phyloP scores from a whole-genome alignment of 2,329 filamentous ascomycete species.

The Clonostachys chloroleuca region DNA sequence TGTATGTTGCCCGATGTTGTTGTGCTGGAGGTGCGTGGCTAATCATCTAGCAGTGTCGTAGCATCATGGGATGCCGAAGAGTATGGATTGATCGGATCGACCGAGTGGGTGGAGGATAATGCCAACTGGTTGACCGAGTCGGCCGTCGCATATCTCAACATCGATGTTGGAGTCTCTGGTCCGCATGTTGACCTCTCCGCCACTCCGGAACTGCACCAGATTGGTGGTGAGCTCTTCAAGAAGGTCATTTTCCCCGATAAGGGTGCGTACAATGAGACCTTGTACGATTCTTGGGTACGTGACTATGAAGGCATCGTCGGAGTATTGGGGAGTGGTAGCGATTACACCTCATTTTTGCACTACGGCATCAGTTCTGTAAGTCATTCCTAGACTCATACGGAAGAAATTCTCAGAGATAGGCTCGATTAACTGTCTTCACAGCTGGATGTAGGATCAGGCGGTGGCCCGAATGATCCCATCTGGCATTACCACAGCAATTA shows the following conservation, averaged over 20 bases:
- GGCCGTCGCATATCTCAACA: slow-evolving; percentile 74
- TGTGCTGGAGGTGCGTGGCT: neutral
- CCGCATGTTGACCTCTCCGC: slow-evolving; percentile 51
- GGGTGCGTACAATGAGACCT: slow-evolving; percentile 37
- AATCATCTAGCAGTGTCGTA: slow-evolving; percentile 54
- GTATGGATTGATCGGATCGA: slow-evolving; percentile 75
- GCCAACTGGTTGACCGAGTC: slow-evolving; percentile 69
- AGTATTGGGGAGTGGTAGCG: slow-evolving; percentile 61
- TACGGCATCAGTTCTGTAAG: slow-evolving; percentile 32
- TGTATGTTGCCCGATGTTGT: slow-evolving; percentile 7
- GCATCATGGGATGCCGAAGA: slow-evolving; percentile 71
- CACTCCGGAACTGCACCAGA: slow-evolving; percentile 63
- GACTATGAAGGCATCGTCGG: slow-evolving; percentile 28
- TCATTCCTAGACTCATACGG: neutral
- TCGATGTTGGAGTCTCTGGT: slow-evolving; percentile 65
- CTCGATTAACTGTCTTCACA: slow-evolving; percentile 34
- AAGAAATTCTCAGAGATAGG: neutral
- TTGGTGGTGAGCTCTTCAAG: slow-evolving; percentile 57
- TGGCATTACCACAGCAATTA: slow-evolving; percentile 84
- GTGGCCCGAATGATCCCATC: slow-evolving; percentile 42
- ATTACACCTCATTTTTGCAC: slow-evolving; percentile 65
- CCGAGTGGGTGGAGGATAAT: slow-evolving; percentile 84
- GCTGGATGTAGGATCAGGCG: slow-evolving; percentile 52
- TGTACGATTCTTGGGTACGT: slow-evolving; percentile 35
- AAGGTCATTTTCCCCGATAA: slow-evolving; percentile 56